Conservation (phyloP, 805 yeast genomes). For the Debaryomyces hansenii region DNA sequence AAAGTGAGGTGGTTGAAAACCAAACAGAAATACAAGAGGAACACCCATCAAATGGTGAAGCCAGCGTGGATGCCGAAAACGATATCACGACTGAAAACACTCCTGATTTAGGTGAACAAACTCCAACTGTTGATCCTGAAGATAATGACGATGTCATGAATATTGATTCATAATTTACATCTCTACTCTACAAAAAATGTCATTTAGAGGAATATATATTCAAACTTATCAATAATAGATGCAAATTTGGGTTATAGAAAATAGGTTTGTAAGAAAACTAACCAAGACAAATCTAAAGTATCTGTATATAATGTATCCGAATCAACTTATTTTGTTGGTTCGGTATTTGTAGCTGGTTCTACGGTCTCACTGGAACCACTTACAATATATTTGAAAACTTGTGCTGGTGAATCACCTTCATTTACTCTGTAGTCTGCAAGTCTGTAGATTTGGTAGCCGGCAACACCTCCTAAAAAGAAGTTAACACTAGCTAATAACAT, state of each 20-base stretch:
- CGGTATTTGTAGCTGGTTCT: background rate
- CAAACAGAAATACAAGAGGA: background rate
- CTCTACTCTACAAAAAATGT: background rate
- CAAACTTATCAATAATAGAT: background rate
- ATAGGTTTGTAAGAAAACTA: too few relatives aligned
- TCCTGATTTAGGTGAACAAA: background rate
- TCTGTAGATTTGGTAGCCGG: slow-evolving; percentile 79
- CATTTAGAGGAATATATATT: slow-evolving; percentile 2
- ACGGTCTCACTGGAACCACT: slow-evolving; percentile 38
- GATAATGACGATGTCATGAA: slow-evolving; percentile 9
- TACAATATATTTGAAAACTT: slow-evolving; percentile 58
- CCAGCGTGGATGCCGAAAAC: background rate
- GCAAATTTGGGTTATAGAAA: background rate
- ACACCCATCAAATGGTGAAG: background rate
- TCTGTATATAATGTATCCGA: too few relatives aligned
- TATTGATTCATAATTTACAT: slow-evolving; percentile 5
- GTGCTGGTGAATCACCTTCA: slow-evolving; percentile 61
- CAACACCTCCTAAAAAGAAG: slow-evolving; percentile 88
- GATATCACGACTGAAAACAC: background rate
- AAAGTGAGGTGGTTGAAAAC: background rate
- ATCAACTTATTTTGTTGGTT: too few relatives aligned
- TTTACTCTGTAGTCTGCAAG: slow-evolving; percentile 63
- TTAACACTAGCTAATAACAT: slow-evolving; percentile 87
- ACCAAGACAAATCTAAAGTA: too few relatives aligned
- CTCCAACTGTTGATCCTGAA: background rate